Evolutionary conservation across 441 rosid species (phyloP).

Genomic region (Oxalis stricta): DNA sequence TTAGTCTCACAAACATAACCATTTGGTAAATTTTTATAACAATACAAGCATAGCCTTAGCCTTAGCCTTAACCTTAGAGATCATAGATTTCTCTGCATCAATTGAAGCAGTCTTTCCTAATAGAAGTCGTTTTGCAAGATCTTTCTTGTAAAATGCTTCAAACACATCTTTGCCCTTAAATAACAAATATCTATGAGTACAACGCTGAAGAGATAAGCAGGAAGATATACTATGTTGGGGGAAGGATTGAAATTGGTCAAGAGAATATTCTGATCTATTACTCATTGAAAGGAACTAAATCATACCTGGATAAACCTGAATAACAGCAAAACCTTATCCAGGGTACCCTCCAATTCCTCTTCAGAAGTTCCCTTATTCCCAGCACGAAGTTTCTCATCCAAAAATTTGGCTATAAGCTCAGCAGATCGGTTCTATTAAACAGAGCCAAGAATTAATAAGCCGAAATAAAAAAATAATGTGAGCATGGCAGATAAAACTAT

Average conservation of each 20-base stretch:
- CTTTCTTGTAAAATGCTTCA: constrained; percentile 98
- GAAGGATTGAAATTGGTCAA: not conserved
- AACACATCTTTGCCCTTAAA: constrained; percentile 90
- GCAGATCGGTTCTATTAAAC: constrained; percentile 83
- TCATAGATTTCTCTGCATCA: constrained; percentile 99
- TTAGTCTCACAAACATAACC: constrained; percentile 11
- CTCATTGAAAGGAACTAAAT: constrained; percentile 6
- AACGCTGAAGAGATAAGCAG: constrained; percentile 5
- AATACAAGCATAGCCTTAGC: constrained; percentile 1
- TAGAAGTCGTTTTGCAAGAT: constrained; percentile 88
- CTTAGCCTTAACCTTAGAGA: constrained; percentile 57
- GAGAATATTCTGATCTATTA: not conserved
- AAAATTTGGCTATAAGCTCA: constrained; percentile 91
- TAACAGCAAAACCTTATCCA: constrained; percentile 89
- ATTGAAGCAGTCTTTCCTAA: constrained; percentile 95
- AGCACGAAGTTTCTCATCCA: constrained; percentile 98
- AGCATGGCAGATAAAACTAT: too few relatives aligned
- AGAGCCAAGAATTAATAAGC: constrained; percentile 10
- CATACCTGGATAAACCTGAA: constrained; percentile 97
- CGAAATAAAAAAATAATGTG: too few relatives aligned
- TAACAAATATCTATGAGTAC: constrained; percentile 9
- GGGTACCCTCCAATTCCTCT: constrained; percentile 96
- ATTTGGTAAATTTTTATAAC: not conserved
- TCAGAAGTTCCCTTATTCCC: constrained; percentile 98
- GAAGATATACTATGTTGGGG: not conserved